A percentile compares a stretch with the other conserved stretches of the same genome.
phyloP scores from a whole-genome alignment of 176 grass and related monocot genomes.

The Eleusine indica region DNA sequence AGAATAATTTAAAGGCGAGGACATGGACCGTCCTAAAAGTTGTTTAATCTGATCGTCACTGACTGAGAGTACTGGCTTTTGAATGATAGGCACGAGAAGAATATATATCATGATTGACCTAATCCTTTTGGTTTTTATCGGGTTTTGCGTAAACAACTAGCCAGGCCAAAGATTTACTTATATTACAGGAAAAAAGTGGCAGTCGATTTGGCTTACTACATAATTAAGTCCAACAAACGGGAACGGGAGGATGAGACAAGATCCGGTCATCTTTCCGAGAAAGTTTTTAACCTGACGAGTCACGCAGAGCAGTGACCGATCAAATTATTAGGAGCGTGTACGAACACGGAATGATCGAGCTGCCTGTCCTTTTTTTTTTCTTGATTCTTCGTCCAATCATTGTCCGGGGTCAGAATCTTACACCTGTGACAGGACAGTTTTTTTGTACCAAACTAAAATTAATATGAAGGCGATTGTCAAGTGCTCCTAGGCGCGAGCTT shows the following conservation, averaged over 20 bases:
- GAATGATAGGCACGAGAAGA: constrained; percentile 25
- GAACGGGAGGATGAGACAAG: constrained; percentile 8
- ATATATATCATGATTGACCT: constrained; percentile 2
- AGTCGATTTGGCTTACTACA: neutral
- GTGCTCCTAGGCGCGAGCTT: neutral
- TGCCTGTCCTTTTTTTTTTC: neutral
- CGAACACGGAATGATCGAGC: constrained; percentile 28
- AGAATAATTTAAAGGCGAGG: constrained; percentile 25
- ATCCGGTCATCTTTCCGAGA: constrained; percentile 16
- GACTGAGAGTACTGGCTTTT: neutral
- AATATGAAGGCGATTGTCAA: neutral
- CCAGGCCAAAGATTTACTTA: neutral
- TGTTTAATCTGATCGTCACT: neutral
- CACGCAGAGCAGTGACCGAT: constrained; percentile 10
- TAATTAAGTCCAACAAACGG: neutral
- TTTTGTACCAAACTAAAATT: neutral
- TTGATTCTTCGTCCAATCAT: constrained; percentile 35
- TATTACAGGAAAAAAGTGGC: neutral
- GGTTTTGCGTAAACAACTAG: neutral
- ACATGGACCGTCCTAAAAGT: constrained; percentile 27
- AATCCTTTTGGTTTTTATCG: constrained; percentile 21
- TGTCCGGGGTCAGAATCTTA: constrained; percentile 36
- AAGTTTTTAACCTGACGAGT: neutral
- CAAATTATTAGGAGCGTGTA: neutral
- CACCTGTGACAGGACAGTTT: neutral